Evolutionary conservation across 257 asterid genomes (phyloP), one percentile per base, ranked within the genome.

Genomic region (Nicotiana undulata): DNA sequence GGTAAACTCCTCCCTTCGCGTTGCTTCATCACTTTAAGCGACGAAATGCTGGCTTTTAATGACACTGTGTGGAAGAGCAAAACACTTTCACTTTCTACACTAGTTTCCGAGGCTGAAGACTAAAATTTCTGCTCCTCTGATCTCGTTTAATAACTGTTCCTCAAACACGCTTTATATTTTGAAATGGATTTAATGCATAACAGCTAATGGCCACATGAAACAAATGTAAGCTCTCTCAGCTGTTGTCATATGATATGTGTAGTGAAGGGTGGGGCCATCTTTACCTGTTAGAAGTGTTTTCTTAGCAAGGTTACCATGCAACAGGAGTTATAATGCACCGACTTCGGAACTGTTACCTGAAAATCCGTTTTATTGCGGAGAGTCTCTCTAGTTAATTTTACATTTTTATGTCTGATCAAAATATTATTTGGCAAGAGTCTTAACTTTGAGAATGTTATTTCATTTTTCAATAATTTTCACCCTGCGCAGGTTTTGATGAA

Each of bases 401-500:
- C 59, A 46, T 55, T 77, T 82, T 4, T 34, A 79, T 51, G 53
- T 74, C 17, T 80, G 55, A 34, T 80, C 58, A 72, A 72, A 70
- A 3, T 22, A 44, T 22, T 72, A 6, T 46, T 72, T 46, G 59
- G 59, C 15, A 22, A 72, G 55, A 37, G 58, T 79, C 53, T 40
- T 28, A 79, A 31, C 52, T 75, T 56, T 65, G 76, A 26, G 55
- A 7, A 4, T 34, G 44, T 37, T 70, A 60, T 77, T 75, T 64
- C 44, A 86, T 84, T 31, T 83, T 82, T 26, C 26, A 79, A 9
- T 68, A 52, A 51, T 79, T 76, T 74, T 78, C 84, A 59, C 44
- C 29, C 46, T 79, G 68, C 80, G 83, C 86, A 95, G 99, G 98
- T 91, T 79, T 84, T 96, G 91, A 94, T 96, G 98, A 93, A 92